Base-by-base conservation (phyloP, 208 protist genomes). In the Polymyxa betae region DNA sequence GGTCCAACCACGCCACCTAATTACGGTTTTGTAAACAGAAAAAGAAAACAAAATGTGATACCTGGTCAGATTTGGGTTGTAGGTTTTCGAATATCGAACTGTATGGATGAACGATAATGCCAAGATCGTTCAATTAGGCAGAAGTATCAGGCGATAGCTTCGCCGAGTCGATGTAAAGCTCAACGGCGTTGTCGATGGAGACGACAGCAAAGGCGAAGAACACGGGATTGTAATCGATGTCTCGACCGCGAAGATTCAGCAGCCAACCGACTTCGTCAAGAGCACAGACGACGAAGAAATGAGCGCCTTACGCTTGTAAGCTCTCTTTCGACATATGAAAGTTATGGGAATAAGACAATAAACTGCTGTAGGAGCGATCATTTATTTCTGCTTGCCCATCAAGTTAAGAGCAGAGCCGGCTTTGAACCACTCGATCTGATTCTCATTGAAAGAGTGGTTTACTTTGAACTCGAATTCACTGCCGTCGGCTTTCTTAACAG, bases 341-440 rank as follows among this genome's bases (percentile, higher is more conserved):
- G n/a, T n/a, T n/a, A n/a, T n/a, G n/a, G n/a, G n/a, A n/a, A n/a
- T n/a, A n/a, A n/a, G n/a, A n/a, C n/a, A n/a, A n/a, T n/a, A n/a
- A n/a, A n/a, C n/a, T n/a, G n/a, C n/a, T n/a, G n/a, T n/a, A n/a
- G n/a, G n/a, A n/a, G n/a, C n/a, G n/a, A n/a, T n/a, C n/a, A n/a
- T n/a, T 82, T 82, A 82, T 35, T 82, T 82, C 35, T 5, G 35
- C n/a, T 5, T 82, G 16, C 72, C 72, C 93, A 96, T 96, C 45
- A 90, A 82, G 90, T 97, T 97, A 44, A 97, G 92, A 60, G 96
- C 96, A 77, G 92, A 94, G 90, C 96, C 96, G 91, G 92, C 91
- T 77, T 95, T 94, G 95, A 97, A 97, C 96, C 96, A 97, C 40
- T 90, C 92, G 40, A 97, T 96, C 94, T 97, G 96, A 46, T 77